Percentiles rank a stretch among this genome's conserved stretches.
Conservation (phyloP, 208 protist species). For the Trypanosoma boissoni region DNA sequence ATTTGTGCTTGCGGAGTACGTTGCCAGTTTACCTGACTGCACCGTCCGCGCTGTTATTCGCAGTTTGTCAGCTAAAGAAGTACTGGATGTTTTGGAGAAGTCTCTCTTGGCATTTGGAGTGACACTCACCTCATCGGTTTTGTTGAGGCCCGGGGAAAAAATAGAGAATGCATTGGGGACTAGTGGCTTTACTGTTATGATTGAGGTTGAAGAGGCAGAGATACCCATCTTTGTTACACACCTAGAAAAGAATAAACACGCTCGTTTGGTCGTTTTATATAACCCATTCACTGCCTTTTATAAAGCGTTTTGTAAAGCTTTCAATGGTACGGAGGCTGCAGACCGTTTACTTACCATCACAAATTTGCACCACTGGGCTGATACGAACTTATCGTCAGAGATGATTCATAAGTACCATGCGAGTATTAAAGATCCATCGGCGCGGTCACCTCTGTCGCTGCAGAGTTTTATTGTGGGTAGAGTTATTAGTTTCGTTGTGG, state of each 20-base stretch:
- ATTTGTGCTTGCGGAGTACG: constrained; percentile 1
- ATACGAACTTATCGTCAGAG: constrained; percentile 13
- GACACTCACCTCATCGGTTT: background rate
- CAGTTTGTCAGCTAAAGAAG: background rate
- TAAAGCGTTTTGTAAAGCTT: constrained; percentile 23
- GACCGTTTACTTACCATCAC: constrained; percentile 32
- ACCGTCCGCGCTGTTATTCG: background rate
- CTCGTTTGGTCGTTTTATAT: constrained; percentile 29
- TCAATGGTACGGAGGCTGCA: constrained; percentile 1
- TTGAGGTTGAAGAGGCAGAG: no score
- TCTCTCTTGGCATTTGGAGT: constrained; percentile 8
- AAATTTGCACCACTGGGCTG: constrained; percentile 48
- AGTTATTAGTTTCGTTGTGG: constrained; percentile 13
- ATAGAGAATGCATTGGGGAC: background rate
- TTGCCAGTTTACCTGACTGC: background rate
- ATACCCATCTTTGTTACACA: no score
- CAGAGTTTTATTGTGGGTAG: constrained; percentile 8
- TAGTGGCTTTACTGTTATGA: background rate
- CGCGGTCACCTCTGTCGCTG: constrained; percentile 11
- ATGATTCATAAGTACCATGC: constrained; percentile 19
- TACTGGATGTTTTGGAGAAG: background rate
- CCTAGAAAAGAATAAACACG: no score
- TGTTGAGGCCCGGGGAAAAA: background rate
- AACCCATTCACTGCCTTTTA: constrained; percentile 34
- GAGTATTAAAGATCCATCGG: background rate